A percentile compares a stretch with the other conserved stretches of the same genome.
These are phyloP conservation scores for Penicillium herquei DNA, from an alignment of 495 filamentous ascomycete species.

Conservation along the genomic window DNA sequence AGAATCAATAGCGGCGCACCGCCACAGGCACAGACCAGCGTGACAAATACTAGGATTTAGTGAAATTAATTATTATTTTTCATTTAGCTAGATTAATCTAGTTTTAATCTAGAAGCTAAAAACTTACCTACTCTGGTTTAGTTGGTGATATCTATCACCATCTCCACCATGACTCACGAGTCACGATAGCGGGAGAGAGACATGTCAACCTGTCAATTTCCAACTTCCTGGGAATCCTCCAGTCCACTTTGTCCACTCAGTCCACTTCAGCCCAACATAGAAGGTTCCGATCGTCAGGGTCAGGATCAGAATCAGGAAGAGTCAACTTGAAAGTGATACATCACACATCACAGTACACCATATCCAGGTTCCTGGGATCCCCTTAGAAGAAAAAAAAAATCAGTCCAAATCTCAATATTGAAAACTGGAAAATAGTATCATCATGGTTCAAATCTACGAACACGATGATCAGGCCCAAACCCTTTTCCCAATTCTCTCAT, in stretches of 20 bases:
- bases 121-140: neutral
- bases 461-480: slow-evolving; percentile 30
- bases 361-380: slow-evolving; percentile 13
- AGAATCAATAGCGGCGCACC: slow-evolving; percentile 30
- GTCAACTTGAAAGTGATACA: slow-evolving; percentile 3
- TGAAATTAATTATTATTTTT: neutral
- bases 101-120: slow-evolving; percentile 1
- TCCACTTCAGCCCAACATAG: too few species aligned
- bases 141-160: neutral
- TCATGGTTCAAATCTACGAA: slow-evolving; percentile 27
- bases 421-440: neutral
- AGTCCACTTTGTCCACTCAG: too few species aligned
- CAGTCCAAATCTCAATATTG: neutral
- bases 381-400: too few species aligned
- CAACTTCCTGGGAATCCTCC: neutral
- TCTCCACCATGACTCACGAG: slow-evolving; percentile 13
- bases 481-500: slow-evolving; percentile 43
- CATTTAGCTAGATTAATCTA: neutral
- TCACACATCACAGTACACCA: neutral
- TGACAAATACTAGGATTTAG: slow-evolving; percentile 29
- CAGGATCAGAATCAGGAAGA: neutral
- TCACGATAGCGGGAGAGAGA: neutral
- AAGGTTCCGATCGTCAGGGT: slow-evolving; percentile 9
- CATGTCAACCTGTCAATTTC: slow-evolving; percentile 18
- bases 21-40: slow-evolving; percentile 24